A percentile compares a stretch with the other conserved stretches of the same genome.
Conservation (phyloP, 208 protist genomes). For the Wallacemonas rigidus region DNA sequence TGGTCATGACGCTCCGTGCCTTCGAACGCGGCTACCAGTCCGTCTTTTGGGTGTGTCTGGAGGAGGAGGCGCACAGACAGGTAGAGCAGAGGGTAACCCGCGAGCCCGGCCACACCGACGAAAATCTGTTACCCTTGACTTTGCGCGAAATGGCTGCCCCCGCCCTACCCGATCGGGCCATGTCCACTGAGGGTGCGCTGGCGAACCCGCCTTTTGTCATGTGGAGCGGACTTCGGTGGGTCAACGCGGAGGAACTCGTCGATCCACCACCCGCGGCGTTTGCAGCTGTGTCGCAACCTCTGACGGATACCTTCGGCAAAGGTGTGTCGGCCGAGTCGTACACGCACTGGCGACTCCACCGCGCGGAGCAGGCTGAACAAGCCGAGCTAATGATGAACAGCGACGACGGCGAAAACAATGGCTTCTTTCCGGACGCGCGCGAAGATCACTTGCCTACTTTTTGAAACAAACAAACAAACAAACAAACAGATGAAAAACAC, state of each 20-base stretch:
- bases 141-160: conserved; percentile 3
- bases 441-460: not conserved
- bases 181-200: conserved; percentile 20
- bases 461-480: not conserved
- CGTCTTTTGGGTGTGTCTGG: conserved; percentile 40
- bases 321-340: conserved; percentile 4
- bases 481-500: not conserved
- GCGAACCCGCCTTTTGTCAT: conserved; percentile 27
- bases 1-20: conserved; percentile 58
- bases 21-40: conserved; percentile 57
- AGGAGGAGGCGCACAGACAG: conserved; percentile 16
- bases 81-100: too few relatives aligned
- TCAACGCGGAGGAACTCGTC: conserved; percentile 44
- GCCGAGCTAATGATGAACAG: not conserved
- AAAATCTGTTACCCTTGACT: not conserved
- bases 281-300: not conserved
- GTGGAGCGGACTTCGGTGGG: conserved; percentile 29
- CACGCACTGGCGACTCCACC: not conserved
- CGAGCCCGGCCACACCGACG: not conserved
- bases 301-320: not conserved
- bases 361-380: not conserved
- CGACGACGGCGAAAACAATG: not conserved
- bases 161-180: conserved; percentile 6
- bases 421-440: not conserved
- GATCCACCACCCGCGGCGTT: not conserved